These are phyloP conservation scores for Yamadazyma nakazawae DNA, from an alignment of 805 yeast species.

Conservation along the genomic window DNA sequence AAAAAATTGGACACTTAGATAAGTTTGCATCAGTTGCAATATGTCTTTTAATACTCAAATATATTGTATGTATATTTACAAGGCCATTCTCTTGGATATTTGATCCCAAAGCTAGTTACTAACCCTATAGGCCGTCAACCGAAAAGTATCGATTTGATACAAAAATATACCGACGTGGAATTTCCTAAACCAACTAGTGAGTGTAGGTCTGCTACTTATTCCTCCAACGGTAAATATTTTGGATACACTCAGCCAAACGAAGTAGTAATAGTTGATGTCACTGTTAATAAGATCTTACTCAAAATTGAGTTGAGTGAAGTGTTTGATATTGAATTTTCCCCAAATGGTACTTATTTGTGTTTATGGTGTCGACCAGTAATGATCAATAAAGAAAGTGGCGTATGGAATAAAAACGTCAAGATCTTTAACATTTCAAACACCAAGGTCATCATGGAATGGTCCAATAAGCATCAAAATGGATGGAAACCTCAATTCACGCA, in stretches of 20 bases:
- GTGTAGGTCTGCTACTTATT: constrained; percentile 62
- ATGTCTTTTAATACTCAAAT: constrained; percentile 15
- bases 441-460: constrained; percentile 55
- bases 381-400: constrained; percentile 61
- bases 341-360: constrained; percentile 74
- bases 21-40: constrained; percentile 2
- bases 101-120: constrained; percentile 10
- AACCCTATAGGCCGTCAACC: constrained; percentile 51
- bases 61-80: constrained; percentile 13
- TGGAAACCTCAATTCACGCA: constrained; percentile 91
- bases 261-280: constrained; percentile 54
- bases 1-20: constrained; percentile 5
- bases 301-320: constrained; percentile 60
- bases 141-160: constrained; percentile 50
- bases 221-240: constrained; percentile 64
- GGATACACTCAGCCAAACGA: constrained; percentile 68
- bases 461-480: constrained; percentile 79
- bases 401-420: constrained; percentile 75
- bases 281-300: constrained; percentile 37
- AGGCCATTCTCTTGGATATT: neutral
- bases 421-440: constrained; percentile 59
- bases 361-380: constrained; percentile 88
- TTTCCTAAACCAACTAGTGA: constrained; percentile 40
- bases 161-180: constrained; percentile 36
- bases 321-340: constrained; percentile 84